These are phyloP conservation scores for Pichia phayaonensis DNA, from an alignment of 805 yeast genomes.

Conservation along the genomic window DNA sequence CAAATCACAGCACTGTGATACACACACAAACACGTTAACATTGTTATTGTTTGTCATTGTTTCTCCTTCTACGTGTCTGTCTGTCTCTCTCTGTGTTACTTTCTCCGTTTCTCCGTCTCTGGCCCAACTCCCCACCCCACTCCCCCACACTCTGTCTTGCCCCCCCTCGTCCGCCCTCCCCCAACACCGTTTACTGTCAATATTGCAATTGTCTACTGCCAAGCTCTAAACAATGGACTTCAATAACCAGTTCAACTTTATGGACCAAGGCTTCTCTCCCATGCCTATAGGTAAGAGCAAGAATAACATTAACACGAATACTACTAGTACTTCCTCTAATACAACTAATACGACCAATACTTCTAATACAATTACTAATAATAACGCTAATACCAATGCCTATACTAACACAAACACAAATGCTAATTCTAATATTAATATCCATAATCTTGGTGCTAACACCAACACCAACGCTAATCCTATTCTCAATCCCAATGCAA, in stretches of 20 bases:
- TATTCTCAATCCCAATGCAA: no score
- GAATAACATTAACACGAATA: background rate
- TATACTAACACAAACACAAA: background rate
- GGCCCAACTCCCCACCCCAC: no score
- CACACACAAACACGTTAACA: background rate
- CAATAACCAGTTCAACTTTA: constrained; percentile 3
- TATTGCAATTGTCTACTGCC: background rate
- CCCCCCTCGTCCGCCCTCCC: background rate
- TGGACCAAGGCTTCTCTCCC: constrained; percentile 2
- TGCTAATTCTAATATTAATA: no score
- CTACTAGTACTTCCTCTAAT: no score
- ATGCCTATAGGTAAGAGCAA: background rate
- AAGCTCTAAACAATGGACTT: constrained; percentile 1
- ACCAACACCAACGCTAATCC: background rate
- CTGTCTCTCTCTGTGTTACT: no score
- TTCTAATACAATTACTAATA: background rate
- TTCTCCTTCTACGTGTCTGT: background rate
- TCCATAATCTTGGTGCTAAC: no score
- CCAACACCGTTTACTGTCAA: background rate
- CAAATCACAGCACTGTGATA: background rate
- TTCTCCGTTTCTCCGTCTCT: no score
- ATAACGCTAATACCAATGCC: background rate
- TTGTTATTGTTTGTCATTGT: background rate
- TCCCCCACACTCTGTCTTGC: no score
- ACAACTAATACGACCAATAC: no score